Evolutionary conservation across 306 rosid species (phyloP).

Genomic region (Cicer pinnatifidum): DNA sequence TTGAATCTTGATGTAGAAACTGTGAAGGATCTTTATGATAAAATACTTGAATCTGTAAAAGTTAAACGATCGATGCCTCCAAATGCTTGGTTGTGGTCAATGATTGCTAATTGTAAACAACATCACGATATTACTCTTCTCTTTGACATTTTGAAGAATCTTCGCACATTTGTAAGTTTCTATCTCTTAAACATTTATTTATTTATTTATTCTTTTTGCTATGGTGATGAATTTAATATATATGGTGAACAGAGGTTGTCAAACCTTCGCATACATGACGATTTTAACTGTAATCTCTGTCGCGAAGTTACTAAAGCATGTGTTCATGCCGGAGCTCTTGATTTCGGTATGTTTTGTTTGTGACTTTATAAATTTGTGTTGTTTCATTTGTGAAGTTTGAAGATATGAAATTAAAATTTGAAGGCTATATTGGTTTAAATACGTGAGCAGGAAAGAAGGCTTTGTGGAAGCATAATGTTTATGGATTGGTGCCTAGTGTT

Average conservation of each 20-base stretch:
- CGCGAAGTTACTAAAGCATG: conserved; percentile 86
- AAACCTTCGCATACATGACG: conserved; percentile 74
- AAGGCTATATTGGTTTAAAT: conserved; percentile 33
- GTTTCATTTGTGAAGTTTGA: conserved; percentile 4
- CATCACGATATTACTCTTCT: conserved; percentile 70
- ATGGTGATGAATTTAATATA: conserved; percentile 28
- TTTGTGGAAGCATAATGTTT: conserved; percentile 84
- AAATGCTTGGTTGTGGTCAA: conserved; percentile 92
- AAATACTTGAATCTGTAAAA: conserved; percentile 71
- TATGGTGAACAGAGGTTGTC: conserved; percentile 78
- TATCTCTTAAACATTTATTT: not conserved
- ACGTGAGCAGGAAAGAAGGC: conserved; percentile 73
- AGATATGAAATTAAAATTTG: conserved; percentile 26
- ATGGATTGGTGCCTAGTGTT: conserved; percentile 74
- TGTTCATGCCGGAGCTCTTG: conserved; percentile 71
- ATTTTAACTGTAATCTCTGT: conserved; percentile 79
- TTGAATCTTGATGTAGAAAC: conserved; percentile 59
- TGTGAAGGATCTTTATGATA: conserved; percentile 78
- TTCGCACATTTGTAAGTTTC: conserved; percentile 82
- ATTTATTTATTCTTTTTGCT: not conserved
- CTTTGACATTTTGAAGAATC: conserved; percentile 73
- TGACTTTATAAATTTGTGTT: conserved; percentile 11
- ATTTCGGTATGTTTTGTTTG: conserved; percentile 62
- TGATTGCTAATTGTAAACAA: conserved; percentile 75
- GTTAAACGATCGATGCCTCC: conserved; percentile 83